Conservation (phyloP, 164 flowering plant genomes). For the Berberis vulgaris region DNA sequence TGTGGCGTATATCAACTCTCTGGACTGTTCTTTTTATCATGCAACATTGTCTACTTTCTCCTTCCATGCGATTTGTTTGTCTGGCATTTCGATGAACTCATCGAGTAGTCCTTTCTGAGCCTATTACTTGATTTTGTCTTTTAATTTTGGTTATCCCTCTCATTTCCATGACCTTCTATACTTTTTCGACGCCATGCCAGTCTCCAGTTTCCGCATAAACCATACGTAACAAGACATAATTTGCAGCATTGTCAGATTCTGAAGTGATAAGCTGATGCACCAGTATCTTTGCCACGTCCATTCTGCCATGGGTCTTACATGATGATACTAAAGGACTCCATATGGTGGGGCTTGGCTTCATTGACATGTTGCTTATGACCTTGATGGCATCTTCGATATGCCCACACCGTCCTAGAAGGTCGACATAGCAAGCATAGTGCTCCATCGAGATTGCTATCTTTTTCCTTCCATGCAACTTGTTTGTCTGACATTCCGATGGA, state of each 20-base stretch:
- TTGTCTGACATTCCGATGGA: too few species aligned
- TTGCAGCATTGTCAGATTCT: constrained; percentile 52
- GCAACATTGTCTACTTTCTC: too few species aligned
- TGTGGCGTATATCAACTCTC: too few species aligned
- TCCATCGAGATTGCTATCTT: constrained; percentile 16
- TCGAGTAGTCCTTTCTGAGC: too few species aligned
- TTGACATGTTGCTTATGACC: constrained; percentile 30
- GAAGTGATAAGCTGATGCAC: constrained; percentile 28
- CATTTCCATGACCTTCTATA: constrained; percentile 32
- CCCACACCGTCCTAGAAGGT: constrained; percentile 60
- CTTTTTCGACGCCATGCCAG: constrained; percentile 39
- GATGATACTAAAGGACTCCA: constrained; percentile 52
- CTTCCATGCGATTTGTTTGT: too few species aligned
- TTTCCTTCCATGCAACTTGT: not conserved
- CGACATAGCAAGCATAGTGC: constrained; percentile 60
- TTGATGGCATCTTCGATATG: constrained; percentile 48
- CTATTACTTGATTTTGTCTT: too few species aligned
- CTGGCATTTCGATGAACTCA: too few species aligned
- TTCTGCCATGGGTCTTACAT: constrained; percentile 40
- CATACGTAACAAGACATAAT: constrained; percentile 34
- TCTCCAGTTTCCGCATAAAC: constrained; percentile 41
- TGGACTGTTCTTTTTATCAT: too few species aligned
- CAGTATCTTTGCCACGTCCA: constrained; percentile 37
- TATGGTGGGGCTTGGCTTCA: constrained; percentile 34
- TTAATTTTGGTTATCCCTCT: constrained; percentile 28